Evolutionary conservation across 805 yeast genomes (phyloP).

Genomic region (Candida manassasensis): DNA sequence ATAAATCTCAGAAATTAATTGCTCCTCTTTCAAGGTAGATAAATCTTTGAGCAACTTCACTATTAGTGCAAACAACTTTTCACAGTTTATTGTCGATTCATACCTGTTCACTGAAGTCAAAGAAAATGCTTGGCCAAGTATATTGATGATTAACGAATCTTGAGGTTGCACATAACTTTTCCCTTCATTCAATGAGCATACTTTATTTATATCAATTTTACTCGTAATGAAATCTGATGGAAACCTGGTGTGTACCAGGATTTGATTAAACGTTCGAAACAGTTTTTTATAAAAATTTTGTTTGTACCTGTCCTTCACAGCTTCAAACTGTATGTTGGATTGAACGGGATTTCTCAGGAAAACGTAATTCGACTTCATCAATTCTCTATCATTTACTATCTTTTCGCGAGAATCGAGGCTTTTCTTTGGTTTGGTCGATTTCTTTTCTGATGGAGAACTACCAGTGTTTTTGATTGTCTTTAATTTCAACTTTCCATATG

Average conservation of each 20-base stretch:
- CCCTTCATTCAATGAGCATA: constrained; percentile 15
- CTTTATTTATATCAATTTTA: constrained; percentile 13
- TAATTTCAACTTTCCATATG: neutral
- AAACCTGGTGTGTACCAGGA: constrained; percentile 3
- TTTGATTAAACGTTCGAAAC: neutral
- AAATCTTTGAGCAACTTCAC: constrained; percentile 11
- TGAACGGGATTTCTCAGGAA: constrained; percentile 24
- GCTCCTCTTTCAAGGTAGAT: neutral
- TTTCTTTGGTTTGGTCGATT: neutral
- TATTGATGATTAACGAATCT: constrained; percentile 12
- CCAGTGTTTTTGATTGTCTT: neutral
- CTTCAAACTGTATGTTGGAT: constrained; percentile 31
- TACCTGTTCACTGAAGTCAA: constrained; percentile 22
- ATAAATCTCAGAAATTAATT: constrained; percentile 12
- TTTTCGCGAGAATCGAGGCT: neutral
- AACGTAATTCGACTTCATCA: constrained; percentile 9
- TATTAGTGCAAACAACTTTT: constrained; percentile 16
- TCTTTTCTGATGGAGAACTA: neutral
- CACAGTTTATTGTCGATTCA: constrained; percentile 14
- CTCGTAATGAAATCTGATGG: constrained; percentile 12
- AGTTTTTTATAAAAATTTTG: constrained; percentile 9
- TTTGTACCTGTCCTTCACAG: constrained; percentile 21
- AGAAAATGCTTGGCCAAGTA: constrained; percentile 18
- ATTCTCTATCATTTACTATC: constrained; percentile 4
- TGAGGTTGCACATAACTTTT: constrained; percentile 8